Base-by-base conservation (phyloP, 768 basidiomycete species). In the Xerocomus brunneocitrinus region DNA sequence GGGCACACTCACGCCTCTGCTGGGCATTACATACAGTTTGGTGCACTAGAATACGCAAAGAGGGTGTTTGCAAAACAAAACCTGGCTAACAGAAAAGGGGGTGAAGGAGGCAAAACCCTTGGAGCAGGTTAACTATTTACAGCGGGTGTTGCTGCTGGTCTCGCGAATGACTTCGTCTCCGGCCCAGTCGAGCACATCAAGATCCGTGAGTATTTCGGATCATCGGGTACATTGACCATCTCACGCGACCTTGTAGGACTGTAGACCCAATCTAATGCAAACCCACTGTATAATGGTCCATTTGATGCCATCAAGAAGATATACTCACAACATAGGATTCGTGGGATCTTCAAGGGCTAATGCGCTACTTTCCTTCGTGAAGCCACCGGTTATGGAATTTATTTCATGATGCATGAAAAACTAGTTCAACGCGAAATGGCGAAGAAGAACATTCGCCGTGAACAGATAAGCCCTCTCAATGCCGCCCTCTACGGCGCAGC, bases 151-250 rank as follows among this genome's bases (percentile, higher is more conserved):
- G 73, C 83, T 36, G 95, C 95, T 24, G 95, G 95, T 27, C 70
- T 97, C 27, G 85, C 91, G 9, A 98, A 98, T 65, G 87, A 91
- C 28, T 77, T 95, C 54, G 93, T 97, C 35, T 95, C 94, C 1
- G 93, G 94, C 1, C 95, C 95, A 6, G 95, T 98, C 16, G 95
- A 98, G 69, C 95, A 98, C 66, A 94, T 98, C 67, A 90, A 94
- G 74, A 98, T 98, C 42, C 64, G 64, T 67, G 52, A 39, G 59
- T 49, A 30, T 34, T 54, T 47, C 22, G 24, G 35, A 45, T 42
- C 51, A 54, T 44, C 46, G 25, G 0, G 14, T 32, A 16, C 9
- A 27, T 22, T 19, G 25, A 28, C 14, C 4, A 27, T 47, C 49
- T 61, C 38, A 63, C 45, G 16, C 35, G 12, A 58, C 44, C 9